Conservation (phyloP, 2,329 filamentous ascomycete genomes). For the Diplodia intermedia region DNA sequence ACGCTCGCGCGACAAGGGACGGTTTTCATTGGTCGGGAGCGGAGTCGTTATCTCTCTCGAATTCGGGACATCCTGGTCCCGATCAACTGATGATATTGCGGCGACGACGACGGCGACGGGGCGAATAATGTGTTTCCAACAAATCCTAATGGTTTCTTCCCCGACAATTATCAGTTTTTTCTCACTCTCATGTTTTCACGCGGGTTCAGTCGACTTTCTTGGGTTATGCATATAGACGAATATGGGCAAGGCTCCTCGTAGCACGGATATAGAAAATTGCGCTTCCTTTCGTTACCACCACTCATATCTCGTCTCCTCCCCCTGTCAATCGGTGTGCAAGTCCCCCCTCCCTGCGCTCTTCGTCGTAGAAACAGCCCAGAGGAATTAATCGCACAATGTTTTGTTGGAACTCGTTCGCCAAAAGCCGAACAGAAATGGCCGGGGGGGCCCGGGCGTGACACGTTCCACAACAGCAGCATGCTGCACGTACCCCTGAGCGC, state of each 20-base stretch:
- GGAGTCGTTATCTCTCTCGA: too few relatives aligned
- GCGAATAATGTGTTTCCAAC: constrained; percentile 4
- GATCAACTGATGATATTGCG: background rate
- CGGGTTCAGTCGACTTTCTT: background rate
- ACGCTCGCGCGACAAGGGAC: too few relatives aligned
- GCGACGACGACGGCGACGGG: background rate
- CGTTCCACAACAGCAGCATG: background rate
- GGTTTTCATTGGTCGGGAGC: too few relatives aligned
- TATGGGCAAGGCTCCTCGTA: background rate
- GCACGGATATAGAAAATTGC: constrained; percentile 4
- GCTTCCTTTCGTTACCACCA: background rate
- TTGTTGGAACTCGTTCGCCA: background rate
- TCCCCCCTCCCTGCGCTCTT: background rate
- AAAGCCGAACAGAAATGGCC: background rate
- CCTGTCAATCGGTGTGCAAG: background rate
- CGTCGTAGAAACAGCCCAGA: background rate
- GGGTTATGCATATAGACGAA: background rate
- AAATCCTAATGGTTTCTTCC: background rate
- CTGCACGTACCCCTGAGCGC: constrained; percentile 2
- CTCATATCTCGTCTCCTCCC: background rate
- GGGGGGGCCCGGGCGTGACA: background rate
- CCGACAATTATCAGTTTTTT: background rate
- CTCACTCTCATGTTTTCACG: background rate
- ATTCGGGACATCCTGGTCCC: background rate
- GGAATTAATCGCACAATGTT: background rate